A percentile compares a stretch with the other conserved stretches of the same genome.
Evolutionary conservation across 2,329 filamentous ascomycete genomes (phyloP).

Genomic region (Myriosclerotinia duriaeana): DNA sequence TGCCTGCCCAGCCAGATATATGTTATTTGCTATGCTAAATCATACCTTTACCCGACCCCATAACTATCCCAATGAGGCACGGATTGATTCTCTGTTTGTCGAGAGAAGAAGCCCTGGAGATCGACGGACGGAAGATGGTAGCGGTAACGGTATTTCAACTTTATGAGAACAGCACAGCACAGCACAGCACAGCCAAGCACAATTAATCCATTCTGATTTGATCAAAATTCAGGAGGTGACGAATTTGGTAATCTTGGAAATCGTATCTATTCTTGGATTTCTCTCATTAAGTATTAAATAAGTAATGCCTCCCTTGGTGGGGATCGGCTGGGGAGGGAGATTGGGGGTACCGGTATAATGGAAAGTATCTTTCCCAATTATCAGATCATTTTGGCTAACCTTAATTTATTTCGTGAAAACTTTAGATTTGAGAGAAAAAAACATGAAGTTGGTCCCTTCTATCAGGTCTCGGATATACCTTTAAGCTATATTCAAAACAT

Average conservation of each 20-base stretch:
- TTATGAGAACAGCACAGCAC: not conserved
- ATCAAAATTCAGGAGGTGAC: not conserved
- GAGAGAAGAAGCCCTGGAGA: no score
- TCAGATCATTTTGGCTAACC: not conserved
- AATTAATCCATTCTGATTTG: not conserved
- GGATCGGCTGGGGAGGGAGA: not conserved
- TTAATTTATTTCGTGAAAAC: not conserved
- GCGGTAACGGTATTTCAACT: not conserved
- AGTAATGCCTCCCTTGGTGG: not conserved
- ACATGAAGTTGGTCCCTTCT: not conserved
- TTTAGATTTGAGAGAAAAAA: not conserved
- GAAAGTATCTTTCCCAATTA: not conserved
- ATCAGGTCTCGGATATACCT: not conserved
- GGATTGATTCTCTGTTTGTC: no score
- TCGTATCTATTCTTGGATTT: slow-evolving; percentile 2
- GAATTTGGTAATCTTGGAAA: not conserved
- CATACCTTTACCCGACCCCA: no score
- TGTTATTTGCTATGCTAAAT: no score
- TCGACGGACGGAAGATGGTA: no score
- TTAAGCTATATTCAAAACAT: not conserved
- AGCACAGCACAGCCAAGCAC: no score
- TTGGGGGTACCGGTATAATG: not conserved
- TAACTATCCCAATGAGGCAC: no score
- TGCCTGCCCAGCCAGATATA: no score
- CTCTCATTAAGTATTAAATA: no score